Base-by-base conservation (phyloP, 2,329 filamentous ascomycete genomes). In the Colletotrichum orbiculare region DNA sequence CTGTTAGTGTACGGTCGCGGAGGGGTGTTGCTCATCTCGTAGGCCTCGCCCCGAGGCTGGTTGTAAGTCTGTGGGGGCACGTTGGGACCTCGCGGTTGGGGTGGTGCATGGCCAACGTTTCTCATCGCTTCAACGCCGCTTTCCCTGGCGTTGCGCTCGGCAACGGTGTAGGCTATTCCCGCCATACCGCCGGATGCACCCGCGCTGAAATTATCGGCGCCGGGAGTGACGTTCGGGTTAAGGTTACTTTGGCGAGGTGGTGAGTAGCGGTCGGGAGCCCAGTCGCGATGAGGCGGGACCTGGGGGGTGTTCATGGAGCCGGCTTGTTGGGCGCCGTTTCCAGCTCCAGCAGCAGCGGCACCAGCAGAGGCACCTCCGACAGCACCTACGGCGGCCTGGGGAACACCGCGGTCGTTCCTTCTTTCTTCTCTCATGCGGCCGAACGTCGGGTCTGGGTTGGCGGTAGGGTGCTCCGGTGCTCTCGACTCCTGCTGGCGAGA, bases 201-300 rank as follows among this genome's bases (percentile, higher is more conserved):
- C 54, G 87, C 81, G 66, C 89, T 83, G 68, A 90, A 87, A 74
- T 92, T 92, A 77, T 93, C 89, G 66, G 87, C 83, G 39, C 87
- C 89, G 2, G 88, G 87, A 1, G 88, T 90, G 60, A 82, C 77
- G 71, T 78, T 82, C 69, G 73, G 72, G 73, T 25, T 76, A 69
- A n/a, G 68, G 69, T 60, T 71, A 67, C 52, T 63, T 56, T 58
- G 66, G 45, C 69, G 67, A 2, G 45, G 45, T 15, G 64, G 49
- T 33, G 55, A 54, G 46, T 65, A 38, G 25, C 41, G 53, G 37
- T 64, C 49, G 49, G 53, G 54, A 12, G 15, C 64, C 60, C 64
- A 64, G 39, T 64, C 53, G 42, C 52, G 60, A 35, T 63, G 64
- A n/a, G 54, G 48, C 10, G 64, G 64, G 12, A 56, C 52, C 17